Evolutionary conservation across 805 yeast species (phyloP).

Genomic region (Saccharomycopsis lassenensis): DNA sequence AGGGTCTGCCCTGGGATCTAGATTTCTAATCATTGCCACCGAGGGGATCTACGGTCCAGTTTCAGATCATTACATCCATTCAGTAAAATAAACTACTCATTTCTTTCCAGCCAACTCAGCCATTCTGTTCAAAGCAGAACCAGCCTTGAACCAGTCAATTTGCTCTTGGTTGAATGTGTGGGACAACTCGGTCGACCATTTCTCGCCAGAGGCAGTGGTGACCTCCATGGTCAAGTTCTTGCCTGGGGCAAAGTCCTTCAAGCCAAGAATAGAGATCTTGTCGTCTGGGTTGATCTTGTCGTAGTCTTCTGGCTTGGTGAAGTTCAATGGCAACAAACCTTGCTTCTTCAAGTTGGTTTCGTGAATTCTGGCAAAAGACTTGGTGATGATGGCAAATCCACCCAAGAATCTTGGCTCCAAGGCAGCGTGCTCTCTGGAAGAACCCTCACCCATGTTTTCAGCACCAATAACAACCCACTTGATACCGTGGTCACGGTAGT

Average conservation of each 20-base stretch:
- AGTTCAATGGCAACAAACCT: slow-evolving; percentile 96
- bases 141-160: slow-evolving; percentile 98
- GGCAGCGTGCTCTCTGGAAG: slow-evolving; percentile 99
- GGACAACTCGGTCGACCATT: slow-evolving; percentile 85
- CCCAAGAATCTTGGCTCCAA: slow-evolving; percentile 98
- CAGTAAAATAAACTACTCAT: too few species aligned
- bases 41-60: too few species aligned
- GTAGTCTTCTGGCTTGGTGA: slow-evolving; percentile 78
- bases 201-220: slow-evolving; percentile 57
- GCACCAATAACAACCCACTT: slow-evolving; percentile 98
- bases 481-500: slow-evolving; percentile 86
- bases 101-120: slow-evolving; percentile 27
- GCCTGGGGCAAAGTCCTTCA: slow-evolving; percentile 84
- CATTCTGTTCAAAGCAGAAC: slow-evolving; percentile 98
- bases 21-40: too few species aligned
- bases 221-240: slow-evolving; percentile 73
- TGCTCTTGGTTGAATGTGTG: slow-evolving; percentile 97
- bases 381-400: slow-evolving; percentile 95
- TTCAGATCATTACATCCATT: too few species aligned
- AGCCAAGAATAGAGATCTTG: slow-evolving; percentile 77
- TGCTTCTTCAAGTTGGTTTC: slow-evolving; percentile 99
- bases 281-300: slow-evolving; percentile 90
- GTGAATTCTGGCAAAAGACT: slow-evolving; percentile 97
- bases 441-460: slow-evolving; percentile 99
- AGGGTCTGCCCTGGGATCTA: too few species aligned